Evolutionary conservation across 345 rosid species (phyloP).

Genomic region (Carallia pectinifolia): DNA sequence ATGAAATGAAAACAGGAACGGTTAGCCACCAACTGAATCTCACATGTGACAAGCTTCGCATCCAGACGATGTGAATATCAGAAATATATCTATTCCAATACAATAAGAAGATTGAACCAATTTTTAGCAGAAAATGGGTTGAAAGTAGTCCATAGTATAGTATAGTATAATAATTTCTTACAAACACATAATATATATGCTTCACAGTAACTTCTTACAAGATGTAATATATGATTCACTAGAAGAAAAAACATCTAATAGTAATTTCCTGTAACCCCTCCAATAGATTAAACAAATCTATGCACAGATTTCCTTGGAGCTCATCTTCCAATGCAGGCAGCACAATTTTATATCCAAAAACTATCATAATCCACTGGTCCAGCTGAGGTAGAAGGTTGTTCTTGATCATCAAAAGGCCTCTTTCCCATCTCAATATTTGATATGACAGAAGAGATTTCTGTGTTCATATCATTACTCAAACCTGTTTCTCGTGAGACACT

Average conservation of each 20-base stretch:
- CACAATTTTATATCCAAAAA: slow-evolving; percentile 59
- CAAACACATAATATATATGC: background rate
- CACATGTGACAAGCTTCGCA: slow-evolving; percentile 29
- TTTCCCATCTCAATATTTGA: slow-evolving; percentile 47
- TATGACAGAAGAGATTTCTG: slow-evolving; percentile 55
- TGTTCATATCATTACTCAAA: slow-evolving; percentile 43
- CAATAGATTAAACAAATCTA: slow-evolving; percentile 30
- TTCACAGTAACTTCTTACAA: slow-evolving; percentile 17
- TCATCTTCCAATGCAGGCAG: background rate
- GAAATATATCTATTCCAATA: slow-evolving; percentile 5
- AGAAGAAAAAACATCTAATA: background rate
- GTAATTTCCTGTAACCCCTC: slow-evolving; percentile 16
- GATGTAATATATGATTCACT: slow-evolving; percentile 19
- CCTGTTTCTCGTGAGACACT: slow-evolving; percentile 60
- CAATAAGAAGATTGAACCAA: background rate
- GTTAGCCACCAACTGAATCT: slow-evolving; percentile 54
- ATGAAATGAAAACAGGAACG: slow-evolving; percentile 15
- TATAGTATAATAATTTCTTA: background rate
- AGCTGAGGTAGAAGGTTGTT: slow-evolving; percentile 48
- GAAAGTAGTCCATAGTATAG: background rate
- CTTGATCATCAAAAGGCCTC: slow-evolving; percentile 44
- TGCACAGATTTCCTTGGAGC: slow-evolving; percentile 11
- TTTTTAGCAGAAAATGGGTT: background rate
- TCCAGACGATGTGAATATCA: slow-evolving; percentile 15
- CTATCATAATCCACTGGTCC: slow-evolving; percentile 47